Evolutionary conservation across 1,284 basidiomycete species (phyloP).

Genomic region (Apiotrichum mycotoxinovorans): DNA sequence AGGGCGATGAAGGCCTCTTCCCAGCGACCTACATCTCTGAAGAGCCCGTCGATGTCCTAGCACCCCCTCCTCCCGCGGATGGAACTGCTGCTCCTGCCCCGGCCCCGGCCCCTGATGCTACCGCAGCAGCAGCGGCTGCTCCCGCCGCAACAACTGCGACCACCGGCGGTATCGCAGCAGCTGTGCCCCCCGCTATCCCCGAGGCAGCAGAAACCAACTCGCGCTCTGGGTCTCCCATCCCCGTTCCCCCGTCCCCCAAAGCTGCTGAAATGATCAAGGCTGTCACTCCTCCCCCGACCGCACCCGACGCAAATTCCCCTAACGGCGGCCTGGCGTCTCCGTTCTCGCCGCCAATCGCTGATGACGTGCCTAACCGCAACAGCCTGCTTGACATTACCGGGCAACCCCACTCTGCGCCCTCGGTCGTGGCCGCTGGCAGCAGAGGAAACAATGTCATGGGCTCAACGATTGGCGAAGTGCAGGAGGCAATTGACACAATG

Average conservation of each 20-base stretch:
- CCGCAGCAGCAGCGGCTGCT: not conserved
- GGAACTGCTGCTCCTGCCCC: not conserved
- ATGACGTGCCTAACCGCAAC: slow-evolving; percentile 8
- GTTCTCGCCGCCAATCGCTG: not conserved
- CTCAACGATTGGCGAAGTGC: slow-evolving; percentile 79
- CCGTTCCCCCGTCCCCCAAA: slow-evolving; percentile 5
- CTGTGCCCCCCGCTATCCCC: not conserved
- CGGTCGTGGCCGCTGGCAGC: not conserved
- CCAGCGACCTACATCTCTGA: slow-evolving; percentile 83
- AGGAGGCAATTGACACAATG: slow-evolving; percentile 76
- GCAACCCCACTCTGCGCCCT: slow-evolving; percentile 5
- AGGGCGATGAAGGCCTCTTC: slow-evolving; percentile 82
- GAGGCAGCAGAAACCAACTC: not conserved
- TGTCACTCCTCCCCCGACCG: not conserved
- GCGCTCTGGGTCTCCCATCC: slow-evolving; percentile 3
- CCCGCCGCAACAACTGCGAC: not conserved
- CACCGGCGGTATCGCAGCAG: not conserved
- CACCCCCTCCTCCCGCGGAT: not conserved
- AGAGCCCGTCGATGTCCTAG: slow-evolving; percentile 36
- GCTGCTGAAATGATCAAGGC: not conserved
- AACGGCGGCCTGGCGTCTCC: slow-evolving; percentile 10
- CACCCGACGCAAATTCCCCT: not conserved
- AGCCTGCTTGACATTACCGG: slow-evolving; percentile 17
- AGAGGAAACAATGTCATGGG: slow-evolving; percentile 60
- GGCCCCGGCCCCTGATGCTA: not conserved